Evolutionary conservation across 2,329 filamentous ascomycete genomes (phyloP).

Genomic region (Claviceps arundinis): DNA sequence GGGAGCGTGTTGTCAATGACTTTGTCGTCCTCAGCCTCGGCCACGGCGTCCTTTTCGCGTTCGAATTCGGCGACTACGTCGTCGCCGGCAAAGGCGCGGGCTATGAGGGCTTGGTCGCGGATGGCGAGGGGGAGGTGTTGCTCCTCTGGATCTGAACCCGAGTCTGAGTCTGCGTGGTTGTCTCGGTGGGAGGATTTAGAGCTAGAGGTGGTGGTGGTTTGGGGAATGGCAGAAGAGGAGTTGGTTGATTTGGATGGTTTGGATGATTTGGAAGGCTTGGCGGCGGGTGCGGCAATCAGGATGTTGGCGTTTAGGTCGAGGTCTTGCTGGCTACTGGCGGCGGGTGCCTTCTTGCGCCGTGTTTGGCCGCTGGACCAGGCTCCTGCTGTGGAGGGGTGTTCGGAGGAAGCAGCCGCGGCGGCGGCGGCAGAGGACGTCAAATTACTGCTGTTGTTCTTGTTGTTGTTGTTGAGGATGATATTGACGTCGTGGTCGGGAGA

Average conservation of each 20-base stretch:
- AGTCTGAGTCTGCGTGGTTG: constrained; percentile 13
- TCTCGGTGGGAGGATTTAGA: no score
- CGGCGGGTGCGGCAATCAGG: constrained; percentile 12
- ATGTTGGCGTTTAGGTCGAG: constrained; percentile 27
- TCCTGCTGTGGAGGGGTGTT: constrained; percentile 19
- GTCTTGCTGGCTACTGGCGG: constrained; percentile 18
- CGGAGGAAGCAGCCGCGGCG: constrained; percentile 9
- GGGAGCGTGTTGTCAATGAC: constrained; percentile 73
- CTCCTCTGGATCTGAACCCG: constrained; percentile 33
- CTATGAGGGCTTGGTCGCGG: constrained; percentile 55
- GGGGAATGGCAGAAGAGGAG: constrained; percentile 5
- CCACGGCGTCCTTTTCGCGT: constrained; percentile 60
- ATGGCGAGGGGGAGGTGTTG: constrained; percentile 43
- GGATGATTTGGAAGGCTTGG: not conserved
- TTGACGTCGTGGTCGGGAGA: constrained; percentile 15
- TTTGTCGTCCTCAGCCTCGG: constrained; percentile 70
- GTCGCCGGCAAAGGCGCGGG: constrained; percentile 77
- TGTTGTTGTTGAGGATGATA: constrained; percentile 13
- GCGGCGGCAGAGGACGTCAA: constrained; percentile 3
- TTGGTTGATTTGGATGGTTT: not conserved
- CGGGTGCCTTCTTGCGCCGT: constrained; percentile 21
- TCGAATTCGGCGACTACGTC: constrained; percentile 73
- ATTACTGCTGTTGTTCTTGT: constrained; percentile 7
- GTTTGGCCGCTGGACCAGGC: constrained; percentile 29
- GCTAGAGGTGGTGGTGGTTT: constrained; percentile 6